Evolutionary conservation across 2,329 filamentous ascomycete genomes (phyloP).

Genomic region (Fusarium sarcochroum): DNA sequence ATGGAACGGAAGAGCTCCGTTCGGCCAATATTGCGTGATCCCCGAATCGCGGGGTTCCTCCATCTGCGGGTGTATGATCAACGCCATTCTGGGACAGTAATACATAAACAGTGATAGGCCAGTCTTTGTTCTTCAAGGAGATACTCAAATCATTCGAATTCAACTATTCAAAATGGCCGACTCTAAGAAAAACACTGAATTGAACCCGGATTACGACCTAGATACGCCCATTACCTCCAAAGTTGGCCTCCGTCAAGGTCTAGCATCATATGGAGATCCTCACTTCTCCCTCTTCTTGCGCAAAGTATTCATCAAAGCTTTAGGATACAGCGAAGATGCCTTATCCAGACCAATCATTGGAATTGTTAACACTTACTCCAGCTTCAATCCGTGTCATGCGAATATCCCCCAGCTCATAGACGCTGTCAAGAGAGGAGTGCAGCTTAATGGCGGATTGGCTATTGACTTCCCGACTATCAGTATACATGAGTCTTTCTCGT

Average conservation of each 20-base stretch:
- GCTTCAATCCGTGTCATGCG: conserved; percentile 82
- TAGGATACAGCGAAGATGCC: conserved; percentile 80
- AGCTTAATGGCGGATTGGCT: conserved; percentile 75
- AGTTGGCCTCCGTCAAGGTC: conserved; percentile 72
- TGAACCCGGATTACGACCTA: conserved; percentile 72
- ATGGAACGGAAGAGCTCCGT: conserved; percentile 16
- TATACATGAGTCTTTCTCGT: conserved; percentile 77
- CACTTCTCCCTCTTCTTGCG: conserved; percentile 82
- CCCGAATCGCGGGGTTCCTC: conserved; percentile 38
- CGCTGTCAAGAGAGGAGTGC: conserved; percentile 76
- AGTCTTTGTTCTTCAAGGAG: not conserved
- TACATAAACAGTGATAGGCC: conserved; percentile 45
- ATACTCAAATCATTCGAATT: not conserved
- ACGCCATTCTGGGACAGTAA: conserved; percentile 35
- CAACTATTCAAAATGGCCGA: conserved; percentile 31
- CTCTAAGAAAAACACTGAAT: conserved; percentile 1
- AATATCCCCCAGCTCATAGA: conserved; percentile 80
- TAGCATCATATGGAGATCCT: conserved; percentile 79
- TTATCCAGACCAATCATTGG: conserved; percentile 80
- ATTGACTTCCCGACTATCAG: conserved; percentile 83
- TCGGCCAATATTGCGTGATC: conserved; percentile 37
- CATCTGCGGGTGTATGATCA: conserved; percentile 30
- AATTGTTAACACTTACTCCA: conserved; percentile 80
- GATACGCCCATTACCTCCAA: conserved; percentile 63
- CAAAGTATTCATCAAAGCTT: conserved; percentile 83